These are phyloP conservation scores for Curvularia verruculosa DNA, from an alignment of 2,329 filamentous ascomycete species.

Conservation along the genomic window DNA sequence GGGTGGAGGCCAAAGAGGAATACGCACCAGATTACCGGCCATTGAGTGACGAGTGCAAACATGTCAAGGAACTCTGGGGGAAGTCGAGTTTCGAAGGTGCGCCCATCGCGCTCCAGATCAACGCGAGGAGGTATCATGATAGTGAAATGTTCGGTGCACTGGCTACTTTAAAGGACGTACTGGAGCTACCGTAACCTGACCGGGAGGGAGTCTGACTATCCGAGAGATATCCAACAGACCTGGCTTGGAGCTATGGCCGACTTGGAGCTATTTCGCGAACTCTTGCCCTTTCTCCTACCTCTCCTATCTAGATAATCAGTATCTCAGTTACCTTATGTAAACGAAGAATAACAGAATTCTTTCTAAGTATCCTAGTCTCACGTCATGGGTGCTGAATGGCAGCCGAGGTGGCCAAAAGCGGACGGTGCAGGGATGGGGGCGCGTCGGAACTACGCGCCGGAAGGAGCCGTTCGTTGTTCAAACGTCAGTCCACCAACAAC, in stretches of 20 bases:
- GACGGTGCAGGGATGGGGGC: neutral
- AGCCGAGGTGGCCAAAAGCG: slow-evolving; percentile 6
- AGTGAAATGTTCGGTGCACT: slow-evolving; percentile 31
- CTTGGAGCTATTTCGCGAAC: no score
- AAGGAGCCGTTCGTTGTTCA: slow-evolving; percentile 14
- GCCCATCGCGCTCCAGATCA: slow-evolving; percentile 30
- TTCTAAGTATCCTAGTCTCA: no score
- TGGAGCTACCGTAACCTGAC: slow-evolving; percentile 17
- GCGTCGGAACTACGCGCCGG: slow-evolving; percentile 13
- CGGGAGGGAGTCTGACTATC: no score
- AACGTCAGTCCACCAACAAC: slow-evolving; percentile 6
- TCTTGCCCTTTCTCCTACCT: no score
- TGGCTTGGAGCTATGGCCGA: no score
- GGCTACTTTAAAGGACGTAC: slow-evolving; percentile 21
- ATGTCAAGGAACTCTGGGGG: slow-evolving; percentile 31
- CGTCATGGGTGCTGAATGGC: no score
- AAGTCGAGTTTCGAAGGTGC: slow-evolving; percentile 25
- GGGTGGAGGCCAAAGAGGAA: slow-evolving; percentile 15
- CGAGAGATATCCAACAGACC: no score
- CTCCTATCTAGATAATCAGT: no score
- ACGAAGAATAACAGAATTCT: no score
- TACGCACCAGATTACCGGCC: slow-evolving; percentile 23
- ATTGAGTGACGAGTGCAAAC: slow-evolving; percentile 26
- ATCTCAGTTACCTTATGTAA: no score
- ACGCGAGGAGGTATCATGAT: slow-evolving; percentile 29